A percentile compares a stretch with the other conserved stretches of the same genome.
phyloP scores from a whole-genome alignment of 139 green algal genomes.

The Chlorella sorokiniana region DNA sequence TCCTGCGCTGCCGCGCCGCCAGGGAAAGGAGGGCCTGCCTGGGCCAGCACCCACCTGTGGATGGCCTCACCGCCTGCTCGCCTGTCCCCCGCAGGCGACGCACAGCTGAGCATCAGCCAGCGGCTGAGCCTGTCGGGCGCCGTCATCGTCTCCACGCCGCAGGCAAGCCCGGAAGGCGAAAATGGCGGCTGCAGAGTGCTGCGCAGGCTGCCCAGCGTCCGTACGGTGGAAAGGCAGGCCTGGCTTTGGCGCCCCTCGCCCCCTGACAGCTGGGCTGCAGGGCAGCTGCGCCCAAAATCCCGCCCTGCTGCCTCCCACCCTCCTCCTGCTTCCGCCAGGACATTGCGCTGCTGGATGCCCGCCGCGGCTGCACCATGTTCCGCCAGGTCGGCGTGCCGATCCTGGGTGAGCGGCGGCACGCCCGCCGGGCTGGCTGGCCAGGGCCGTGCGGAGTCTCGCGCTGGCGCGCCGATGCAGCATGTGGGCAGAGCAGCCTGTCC shows the following conservation, averaged over 20 bases:
- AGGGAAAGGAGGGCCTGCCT: too few relatives aligned
- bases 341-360: conserved; percentile 69
- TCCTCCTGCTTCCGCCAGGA: conserved; percentile 40
- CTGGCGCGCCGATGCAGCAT: too few relatives aligned
- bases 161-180: conserved; percentile 45
- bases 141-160: conserved; percentile 89
- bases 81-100: conserved; percentile 16
- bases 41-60: background rate
- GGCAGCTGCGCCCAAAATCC: background rate
- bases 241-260: too few relatives aligned
- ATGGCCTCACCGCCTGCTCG: background rate
- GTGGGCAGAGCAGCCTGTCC: too few relatives aligned
- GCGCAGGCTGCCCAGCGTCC: too few relatives aligned
- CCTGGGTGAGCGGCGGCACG: conserved; percentile 44
- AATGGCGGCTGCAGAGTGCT: background rate
- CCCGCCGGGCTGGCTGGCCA: too few relatives aligned
- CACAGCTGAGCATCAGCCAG: conserved; percentile 84
- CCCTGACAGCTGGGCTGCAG: background rate
- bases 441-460: too few relatives aligned
- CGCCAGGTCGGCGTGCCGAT: conserved; percentile 77
- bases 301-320: background rate
- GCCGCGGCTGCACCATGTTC: conserved; percentile 86
- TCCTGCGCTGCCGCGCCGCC: too few relatives aligned
- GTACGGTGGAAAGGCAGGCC: too few relatives aligned
- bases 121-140: conserved; percentile 77